Conservation (phyloP, 2,329 filamentous ascomycete species). For the Bisporella sp. region DNA sequence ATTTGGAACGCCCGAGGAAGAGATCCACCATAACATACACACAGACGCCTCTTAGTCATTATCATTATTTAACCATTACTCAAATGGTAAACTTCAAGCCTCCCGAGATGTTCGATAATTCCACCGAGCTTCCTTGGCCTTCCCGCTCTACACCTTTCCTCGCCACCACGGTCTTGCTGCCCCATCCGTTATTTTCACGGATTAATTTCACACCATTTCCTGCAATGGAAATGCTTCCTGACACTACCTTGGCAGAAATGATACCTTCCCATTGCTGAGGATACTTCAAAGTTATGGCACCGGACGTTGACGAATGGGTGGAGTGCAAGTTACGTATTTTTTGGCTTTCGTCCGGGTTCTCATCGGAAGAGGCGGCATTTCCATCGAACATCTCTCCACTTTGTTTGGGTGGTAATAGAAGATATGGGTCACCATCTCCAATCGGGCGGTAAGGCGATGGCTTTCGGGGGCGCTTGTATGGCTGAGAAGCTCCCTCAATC, state of each 20-base stretch:
- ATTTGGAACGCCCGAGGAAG: too few relatives aligned
- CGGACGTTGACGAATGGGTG: slow-evolving; percentile 16
- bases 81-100: neutral
- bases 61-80: neutral
- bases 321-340: slow-evolving; percentile 16
- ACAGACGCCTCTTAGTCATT: too few relatives aligned
- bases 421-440: slow-evolving; percentile 15
- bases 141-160: slow-evolving; percentile 18
- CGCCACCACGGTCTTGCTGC: slow-evolving; percentile 13
- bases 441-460: slow-evolving; percentile 6
- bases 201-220: slow-evolving; percentile 18
- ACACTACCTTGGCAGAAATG: slow-evolving; percentile 16
- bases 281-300: slow-evolving; percentile 15
- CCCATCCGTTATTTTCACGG: slow-evolving; percentile 15
- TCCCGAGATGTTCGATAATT: slow-evolving; percentile 18
- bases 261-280: slow-evolving; percentile 21
- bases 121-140: slow-evolving; percentile 15
- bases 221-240: slow-evolving; percentile 14
- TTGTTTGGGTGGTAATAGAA: slow-evolving; percentile 5
- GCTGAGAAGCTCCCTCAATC: neutral
- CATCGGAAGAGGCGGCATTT: slow-evolving; percentile 1
- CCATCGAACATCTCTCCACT: neutral
- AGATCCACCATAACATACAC: too few relatives aligned
- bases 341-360: neutral
- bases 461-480: neutral